Conservation (phyloP, 495 filamentous ascomycete genomes). For the Copromyces sp. region DNA sequence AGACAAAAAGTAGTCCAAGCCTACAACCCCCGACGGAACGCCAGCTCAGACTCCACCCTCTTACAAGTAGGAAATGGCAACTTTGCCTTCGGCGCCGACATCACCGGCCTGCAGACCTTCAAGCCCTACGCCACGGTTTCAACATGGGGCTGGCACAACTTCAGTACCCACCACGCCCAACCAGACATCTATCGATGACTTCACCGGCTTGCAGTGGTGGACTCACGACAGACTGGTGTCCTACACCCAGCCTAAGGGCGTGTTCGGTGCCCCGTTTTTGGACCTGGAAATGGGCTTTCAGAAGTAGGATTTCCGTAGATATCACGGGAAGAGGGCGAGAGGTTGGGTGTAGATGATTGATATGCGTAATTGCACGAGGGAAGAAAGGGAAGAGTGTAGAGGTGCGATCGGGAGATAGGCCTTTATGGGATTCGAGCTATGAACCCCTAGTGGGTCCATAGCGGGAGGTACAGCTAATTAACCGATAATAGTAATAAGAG, state of each 20-base stretch:
- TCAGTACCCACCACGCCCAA: constrained; percentile 36
- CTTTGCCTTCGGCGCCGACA: constrained; percentile 45
- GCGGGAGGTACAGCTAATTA: too few relatives aligned
- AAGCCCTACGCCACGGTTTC: constrained; percentile 47
- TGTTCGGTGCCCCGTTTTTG: too few relatives aligned
- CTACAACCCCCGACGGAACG: constrained; percentile 34
- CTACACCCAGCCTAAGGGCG: constrained; percentile 42
- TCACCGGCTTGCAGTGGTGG: constrained; percentile 41
- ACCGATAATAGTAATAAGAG: too few relatives aligned
- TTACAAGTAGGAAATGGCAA: constrained; percentile 46
- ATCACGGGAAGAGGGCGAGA: too few relatives aligned
- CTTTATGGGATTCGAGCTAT: too few relatives aligned
- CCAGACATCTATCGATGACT: constrained; percentile 31
- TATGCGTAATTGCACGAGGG: too few relatives aligned
- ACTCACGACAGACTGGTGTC: constrained; percentile 44
- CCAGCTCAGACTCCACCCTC: constrained; percentile 37
- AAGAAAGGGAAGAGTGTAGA: too few relatives aligned
- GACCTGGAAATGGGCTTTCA: too few relatives aligned
- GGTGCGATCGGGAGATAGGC: too few relatives aligned
- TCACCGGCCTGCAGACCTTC: constrained; percentile 49
- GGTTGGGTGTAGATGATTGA: too few relatives aligned
- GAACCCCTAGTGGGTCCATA: too few relatives aligned
- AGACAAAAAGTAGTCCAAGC: constrained; percentile 25
- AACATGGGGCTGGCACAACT: constrained; percentile 50
- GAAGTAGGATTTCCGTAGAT: too few relatives aligned